These are phyloP conservation scores for Tolypocladium ovalisporum DNA, from an alignment of 2,329 filamentous ascomycete genomes.

Conservation along the genomic window DNA sequence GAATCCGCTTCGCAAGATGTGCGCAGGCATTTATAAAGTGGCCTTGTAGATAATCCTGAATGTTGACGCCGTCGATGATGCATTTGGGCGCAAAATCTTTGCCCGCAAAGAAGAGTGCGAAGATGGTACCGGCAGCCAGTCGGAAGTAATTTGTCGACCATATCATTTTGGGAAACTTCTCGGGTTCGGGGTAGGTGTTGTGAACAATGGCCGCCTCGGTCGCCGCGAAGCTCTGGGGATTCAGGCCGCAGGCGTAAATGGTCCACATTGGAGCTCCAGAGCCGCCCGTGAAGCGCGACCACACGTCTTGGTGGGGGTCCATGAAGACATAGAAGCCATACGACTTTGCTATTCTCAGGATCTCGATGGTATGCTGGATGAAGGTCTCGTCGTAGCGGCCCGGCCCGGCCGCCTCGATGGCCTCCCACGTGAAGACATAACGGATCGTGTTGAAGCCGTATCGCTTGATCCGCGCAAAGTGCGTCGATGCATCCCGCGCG, in stretches of 20 bases:
- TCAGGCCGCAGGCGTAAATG: conserved; percentile 82
- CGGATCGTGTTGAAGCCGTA: conserved; percentile 95
- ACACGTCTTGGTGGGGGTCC: conserved; percentile 98
- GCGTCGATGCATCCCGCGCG: conserved; percentile 68
- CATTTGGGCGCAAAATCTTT: conserved; percentile 91
- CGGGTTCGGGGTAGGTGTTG: conserved; percentile 80
- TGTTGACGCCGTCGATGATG: conserved; percentile 88
- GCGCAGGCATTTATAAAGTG: conserved; percentile 75
- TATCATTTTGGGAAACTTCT: conserved; percentile 93
- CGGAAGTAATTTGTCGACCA: conserved; percentile 97
- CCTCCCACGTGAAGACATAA: conserved; percentile 98
- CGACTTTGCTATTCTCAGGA: conserved; percentile 71
- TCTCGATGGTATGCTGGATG: conserved; percentile 80
- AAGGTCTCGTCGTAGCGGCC: conserved; percentile 90
- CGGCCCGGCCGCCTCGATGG: conserved; percentile 86
- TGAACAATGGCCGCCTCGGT: conserved; percentile 93
- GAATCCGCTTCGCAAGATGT: conserved; percentile 73
- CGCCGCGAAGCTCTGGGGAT: conserved; percentile 72
- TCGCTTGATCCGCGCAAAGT: conserved; percentile 76
- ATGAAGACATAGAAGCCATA: conserved; percentile 97
- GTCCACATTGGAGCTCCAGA: conserved; percentile 98
- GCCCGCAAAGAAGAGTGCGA: conserved; percentile 88
- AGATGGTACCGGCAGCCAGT: conserved; percentile 78
- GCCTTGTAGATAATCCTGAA: conserved; percentile 85
- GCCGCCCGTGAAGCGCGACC: conserved; percentile 89